These are phyloP conservation scores for Poronia punctata DNA, from an alignment of 495 filamentous ascomycete genomes.

Conservation along the genomic window DNA sequence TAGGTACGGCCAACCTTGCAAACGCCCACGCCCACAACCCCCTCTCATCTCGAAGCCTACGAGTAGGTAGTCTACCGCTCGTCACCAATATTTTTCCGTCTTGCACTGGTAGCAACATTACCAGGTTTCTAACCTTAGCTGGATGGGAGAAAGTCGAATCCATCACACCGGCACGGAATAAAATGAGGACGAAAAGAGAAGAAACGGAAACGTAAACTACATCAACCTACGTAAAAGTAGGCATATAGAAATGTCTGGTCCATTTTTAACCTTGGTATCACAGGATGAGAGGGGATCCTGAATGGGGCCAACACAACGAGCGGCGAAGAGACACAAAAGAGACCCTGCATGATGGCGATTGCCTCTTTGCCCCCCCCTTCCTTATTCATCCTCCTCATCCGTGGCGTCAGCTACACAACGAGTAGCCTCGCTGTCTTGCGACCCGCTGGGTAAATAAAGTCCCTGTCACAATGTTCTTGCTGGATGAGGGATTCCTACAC, in stretches of 20 bases:
- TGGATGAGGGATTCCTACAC: too few relatives aligned
- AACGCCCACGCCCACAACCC: slow-evolving; percentile 3
- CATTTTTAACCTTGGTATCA: too few relatives aligned
- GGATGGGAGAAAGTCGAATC: not conserved
- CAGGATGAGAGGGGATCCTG: not conserved
- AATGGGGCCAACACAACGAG: not conserved
- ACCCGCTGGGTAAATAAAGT: slow-evolving; percentile 6
- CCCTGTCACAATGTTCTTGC: too few relatives aligned
- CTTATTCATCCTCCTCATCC: slow-evolving; percentile 34
- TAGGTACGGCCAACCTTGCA: slow-evolving; percentile 10
- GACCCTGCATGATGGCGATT: slow-evolving; percentile 37
- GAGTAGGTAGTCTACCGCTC: not conserved
- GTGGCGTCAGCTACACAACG: slow-evolving; percentile 33
- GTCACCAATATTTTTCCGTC: not conserved
- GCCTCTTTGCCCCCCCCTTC: slow-evolving; percentile 23
- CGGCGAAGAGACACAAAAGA: slow-evolving; percentile 8
- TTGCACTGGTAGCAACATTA: not conserved
- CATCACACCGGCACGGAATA: not conserved
- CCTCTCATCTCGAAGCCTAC: not conserved
- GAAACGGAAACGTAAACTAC: too few relatives aligned
- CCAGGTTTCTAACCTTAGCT: not conserved
- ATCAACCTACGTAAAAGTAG: too few relatives aligned
- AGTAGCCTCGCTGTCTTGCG: slow-evolving; percentile 9
- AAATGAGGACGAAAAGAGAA: too few relatives aligned
- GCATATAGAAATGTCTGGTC: too few relatives aligned